Percentiles rank a stretch among this genome's conserved stretches.
phyloP scores from a whole-genome alignment of 78 protist genomes.

The Salpingoeca rosetta region DNA sequence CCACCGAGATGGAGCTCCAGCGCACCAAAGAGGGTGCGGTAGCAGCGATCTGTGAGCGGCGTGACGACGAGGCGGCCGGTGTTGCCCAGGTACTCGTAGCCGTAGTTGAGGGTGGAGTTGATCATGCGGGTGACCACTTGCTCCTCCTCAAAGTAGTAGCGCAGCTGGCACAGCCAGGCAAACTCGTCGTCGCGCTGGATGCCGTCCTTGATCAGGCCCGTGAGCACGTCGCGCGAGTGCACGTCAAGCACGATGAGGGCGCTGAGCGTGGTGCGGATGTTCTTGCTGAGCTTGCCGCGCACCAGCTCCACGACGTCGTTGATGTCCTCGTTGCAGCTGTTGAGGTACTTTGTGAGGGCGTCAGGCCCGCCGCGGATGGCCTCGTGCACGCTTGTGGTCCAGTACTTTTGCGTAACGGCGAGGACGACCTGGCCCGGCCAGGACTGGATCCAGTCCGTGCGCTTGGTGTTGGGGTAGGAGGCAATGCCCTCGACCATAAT shows the following conservation, averaged over 20 bases:
- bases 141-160: constrained; percentile 61
- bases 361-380: not conserved
- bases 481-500: not conserved
- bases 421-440: constrained; percentile 68
- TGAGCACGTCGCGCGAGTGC: constrained; percentile 64
- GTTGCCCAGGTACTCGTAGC: constrained; percentile 88
- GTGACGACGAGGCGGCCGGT: constrained; percentile 69
- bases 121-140: constrained; percentile 33
- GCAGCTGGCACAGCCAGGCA: constrained; percentile 77
- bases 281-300: constrained; percentile 18
- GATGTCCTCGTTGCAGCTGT: constrained; percentile 21
- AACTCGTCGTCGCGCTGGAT: constrained; percentile 30
- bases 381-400: constrained; percentile 41
- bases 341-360: constrained; percentile 8
- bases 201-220: constrained; percentile 16
- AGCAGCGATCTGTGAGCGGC: constrained; percentile 75
- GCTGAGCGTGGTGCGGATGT: constrained; percentile 36
- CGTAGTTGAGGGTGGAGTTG: constrained; percentile 46
- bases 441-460: constrained; percentile 56
- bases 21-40: constrained; percentile 80
- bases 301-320: constrained; percentile 27
- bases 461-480: not conserved
- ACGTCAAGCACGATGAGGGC: constrained; percentile 71
- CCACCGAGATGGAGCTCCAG: constrained; percentile 76
- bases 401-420: constrained; percentile 27